Evolutionary conservation across 106 monocot species (phyloP).

Genomic region (Gastrodia elata): DNA sequence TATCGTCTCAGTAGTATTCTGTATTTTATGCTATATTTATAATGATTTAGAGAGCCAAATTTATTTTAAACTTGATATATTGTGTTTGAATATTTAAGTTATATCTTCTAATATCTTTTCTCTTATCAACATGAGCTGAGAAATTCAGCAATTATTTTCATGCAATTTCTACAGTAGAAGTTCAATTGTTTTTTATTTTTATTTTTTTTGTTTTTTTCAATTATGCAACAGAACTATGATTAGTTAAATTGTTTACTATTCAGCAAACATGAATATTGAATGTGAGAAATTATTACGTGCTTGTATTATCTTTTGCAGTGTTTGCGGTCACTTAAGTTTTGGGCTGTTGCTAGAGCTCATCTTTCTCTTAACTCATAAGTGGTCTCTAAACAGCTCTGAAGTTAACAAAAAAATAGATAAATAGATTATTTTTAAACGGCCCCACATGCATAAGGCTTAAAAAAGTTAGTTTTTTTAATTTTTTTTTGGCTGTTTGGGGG

Average conservation of each 20-base stretch:
- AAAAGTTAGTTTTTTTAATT: no score
- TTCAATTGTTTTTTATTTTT: no score
- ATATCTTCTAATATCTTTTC: not conserved
- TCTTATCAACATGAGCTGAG: not conserved
- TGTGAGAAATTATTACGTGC: not conserved
- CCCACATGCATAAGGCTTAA: no score
- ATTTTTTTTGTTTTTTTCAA: not conserved
- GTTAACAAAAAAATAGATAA: no score
- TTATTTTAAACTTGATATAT: not conserved
- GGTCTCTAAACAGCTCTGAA: no score
- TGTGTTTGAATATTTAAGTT: not conserved
- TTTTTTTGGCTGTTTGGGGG: no score
- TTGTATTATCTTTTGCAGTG: not conserved
- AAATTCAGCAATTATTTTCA: not conserved
- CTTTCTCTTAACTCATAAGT: no score
- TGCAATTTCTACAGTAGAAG: not conserved
- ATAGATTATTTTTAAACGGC: no score
- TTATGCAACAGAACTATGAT: not conserved
- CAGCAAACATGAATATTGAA: not conserved
- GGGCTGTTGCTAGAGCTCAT: no score
- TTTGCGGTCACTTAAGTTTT: not conserved
- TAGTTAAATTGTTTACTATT: not conserved
- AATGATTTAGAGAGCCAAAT: not conserved
- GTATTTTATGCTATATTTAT: not conserved
- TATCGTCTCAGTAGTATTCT: not conserved